A percentile compares a stretch with the other conserved stretches of the same genome.
phyloP scores from a whole-genome alignment of 2,329 filamentous ascomycete genomes.

The Corynespora cassiicola region DNA sequence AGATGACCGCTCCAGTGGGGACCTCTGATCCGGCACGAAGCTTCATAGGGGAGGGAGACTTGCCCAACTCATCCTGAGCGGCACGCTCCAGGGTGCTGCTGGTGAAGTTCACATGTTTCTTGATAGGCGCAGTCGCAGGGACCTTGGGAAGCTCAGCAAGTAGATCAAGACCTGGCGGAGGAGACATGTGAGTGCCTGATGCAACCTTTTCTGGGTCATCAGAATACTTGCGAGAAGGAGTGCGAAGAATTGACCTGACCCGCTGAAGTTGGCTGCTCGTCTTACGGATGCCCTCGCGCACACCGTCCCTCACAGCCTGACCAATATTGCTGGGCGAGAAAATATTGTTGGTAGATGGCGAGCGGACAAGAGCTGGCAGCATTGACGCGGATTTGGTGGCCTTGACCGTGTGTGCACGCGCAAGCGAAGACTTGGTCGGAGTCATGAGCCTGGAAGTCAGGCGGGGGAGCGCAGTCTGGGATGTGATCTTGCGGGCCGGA shows the following conservation, averaged over 20 bases:
- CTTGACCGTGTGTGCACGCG: constrained; percentile 64
- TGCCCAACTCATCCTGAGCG: constrained; percentile 36
- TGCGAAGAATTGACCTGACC: constrained; percentile 70
- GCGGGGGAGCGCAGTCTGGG: constrained; percentile 53
- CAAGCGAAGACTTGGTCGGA: constrained; percentile 77
- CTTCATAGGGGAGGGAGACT: constrained; percentile 45
- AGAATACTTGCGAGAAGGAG: constrained; percentile 65
- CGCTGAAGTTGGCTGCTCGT: constrained; percentile 57
- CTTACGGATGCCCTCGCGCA: constrained; percentile 44
- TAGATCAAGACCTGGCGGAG: constrained; percentile 43
- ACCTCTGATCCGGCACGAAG: constrained; percentile 41
- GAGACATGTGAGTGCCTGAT: constrained; percentile 64
- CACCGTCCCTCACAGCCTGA: constrained; percentile 44
- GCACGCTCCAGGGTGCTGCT: constrained; percentile 65
- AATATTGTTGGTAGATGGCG: constrained; percentile 61
- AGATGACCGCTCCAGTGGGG: constrained; percentile 37
- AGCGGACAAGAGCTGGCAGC: constrained; percentile 59
- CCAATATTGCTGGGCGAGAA: constrained; percentile 39
- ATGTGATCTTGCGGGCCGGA: constrained; percentile 35
- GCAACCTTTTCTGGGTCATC: constrained; percentile 65
- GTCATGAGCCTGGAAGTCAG: constrained; percentile 67
- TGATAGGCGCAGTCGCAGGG: constrained; percentile 72
- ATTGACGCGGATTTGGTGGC: constrained; percentile 55
- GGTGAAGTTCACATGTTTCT: constrained; percentile 84
- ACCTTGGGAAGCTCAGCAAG: constrained; percentile 61